These are phyloP conservation scores for Thelonectria blattea DNA, from an alignment of 2,329 filamentous ascomycete species.

Conservation along the genomic window DNA sequence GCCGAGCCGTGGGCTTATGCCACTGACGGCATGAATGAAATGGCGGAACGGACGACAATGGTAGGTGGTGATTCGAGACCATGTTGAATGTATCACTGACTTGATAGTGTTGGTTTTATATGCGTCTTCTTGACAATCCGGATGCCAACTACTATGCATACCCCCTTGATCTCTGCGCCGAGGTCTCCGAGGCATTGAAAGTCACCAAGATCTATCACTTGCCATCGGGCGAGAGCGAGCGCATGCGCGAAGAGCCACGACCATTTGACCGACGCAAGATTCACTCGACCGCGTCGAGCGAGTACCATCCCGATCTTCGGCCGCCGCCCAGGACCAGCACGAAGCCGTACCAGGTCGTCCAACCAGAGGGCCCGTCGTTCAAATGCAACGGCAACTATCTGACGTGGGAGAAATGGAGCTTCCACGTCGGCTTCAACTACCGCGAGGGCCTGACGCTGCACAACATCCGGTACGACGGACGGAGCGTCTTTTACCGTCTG, in stretches of 20 bases:
- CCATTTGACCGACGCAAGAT: constrained; percentile 51
- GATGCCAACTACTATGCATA: constrained; percentile 64
- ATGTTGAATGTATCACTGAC: accelerated
- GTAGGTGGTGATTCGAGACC: constrained; percentile 37
- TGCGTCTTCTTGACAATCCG: constrained; percentile 44
- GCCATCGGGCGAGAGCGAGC: constrained; percentile 43
- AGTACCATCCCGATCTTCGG: constrained; percentile 43
- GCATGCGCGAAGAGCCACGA: constrained; percentile 39
- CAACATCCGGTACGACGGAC: constrained; percentile 69
- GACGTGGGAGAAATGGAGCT: constrained; percentile 68
- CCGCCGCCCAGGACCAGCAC: constrained; percentile 36
- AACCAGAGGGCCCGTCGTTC: constrained; percentile 43
- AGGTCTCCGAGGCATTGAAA: constrained; percentile 53
- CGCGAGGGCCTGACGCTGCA: constrained; percentile 73
- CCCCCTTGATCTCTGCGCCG: constrained; percentile 57
- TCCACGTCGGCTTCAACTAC: constrained; percentile 72
- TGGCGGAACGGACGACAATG: constrained; percentile 55
- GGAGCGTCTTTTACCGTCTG: constrained; percentile 68
- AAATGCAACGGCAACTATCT: constrained; percentile 52
- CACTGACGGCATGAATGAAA: constrained; percentile 59
- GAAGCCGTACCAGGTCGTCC: constrained; percentile 40
- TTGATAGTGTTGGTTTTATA: constrained; percentile 37
- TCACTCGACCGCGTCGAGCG: constrained; percentile 50
- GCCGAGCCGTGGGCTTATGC: constrained; percentile 64
- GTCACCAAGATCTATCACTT: constrained; percentile 55